These are phyloP conservation scores for Fistulifera solaris DNA, from an alignment of 108 stramenopile species.

Conservation along the genomic window DNA sequence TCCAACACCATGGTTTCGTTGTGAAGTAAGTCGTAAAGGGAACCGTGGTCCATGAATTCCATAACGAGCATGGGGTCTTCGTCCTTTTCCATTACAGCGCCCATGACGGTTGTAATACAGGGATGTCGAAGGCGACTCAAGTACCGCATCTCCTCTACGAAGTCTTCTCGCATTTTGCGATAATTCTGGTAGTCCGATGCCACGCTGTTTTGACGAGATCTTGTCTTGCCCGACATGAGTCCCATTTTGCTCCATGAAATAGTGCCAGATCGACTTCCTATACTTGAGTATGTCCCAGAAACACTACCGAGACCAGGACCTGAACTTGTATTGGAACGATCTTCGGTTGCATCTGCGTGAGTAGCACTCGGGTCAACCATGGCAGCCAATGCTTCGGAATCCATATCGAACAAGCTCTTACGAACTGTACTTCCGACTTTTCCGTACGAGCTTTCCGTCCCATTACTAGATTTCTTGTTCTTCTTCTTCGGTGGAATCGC, in stretches of 20 bases:
- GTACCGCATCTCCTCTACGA: conserved; percentile 32
- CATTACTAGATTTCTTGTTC: neutral
- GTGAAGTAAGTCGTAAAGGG: conserved; percentile 46
- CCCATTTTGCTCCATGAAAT: neutral
- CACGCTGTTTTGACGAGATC: neutral
- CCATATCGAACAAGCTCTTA: neutral
- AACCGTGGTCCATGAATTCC: conserved; percentile 54
- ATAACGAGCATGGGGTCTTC: conserved; percentile 38
- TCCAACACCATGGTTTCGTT: conserved; percentile 42
- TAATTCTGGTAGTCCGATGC: neutral
- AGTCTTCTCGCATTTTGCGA: conserved; percentile 20
- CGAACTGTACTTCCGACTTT: neutral
- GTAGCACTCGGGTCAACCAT: neutral
- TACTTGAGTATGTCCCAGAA: neutral
- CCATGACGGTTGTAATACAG: conserved; percentile 37
- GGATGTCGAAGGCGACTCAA: conserved; percentile 41
- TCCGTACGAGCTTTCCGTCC: neutral
- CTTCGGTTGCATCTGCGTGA: neutral
- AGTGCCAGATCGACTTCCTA: neutral
- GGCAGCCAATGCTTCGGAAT: neutral
- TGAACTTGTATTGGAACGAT: neutral
- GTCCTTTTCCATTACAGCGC: conserved; percentile 24
- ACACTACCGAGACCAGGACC: neutral
- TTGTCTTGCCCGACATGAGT: neutral
- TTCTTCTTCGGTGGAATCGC: conserved; percentile 1